Evolutionary conservation across 805 yeast genomes (phyloP), one percentile per base, ranked within the genome.

Genomic region (Metschnikowia kunwiensis): DNA sequence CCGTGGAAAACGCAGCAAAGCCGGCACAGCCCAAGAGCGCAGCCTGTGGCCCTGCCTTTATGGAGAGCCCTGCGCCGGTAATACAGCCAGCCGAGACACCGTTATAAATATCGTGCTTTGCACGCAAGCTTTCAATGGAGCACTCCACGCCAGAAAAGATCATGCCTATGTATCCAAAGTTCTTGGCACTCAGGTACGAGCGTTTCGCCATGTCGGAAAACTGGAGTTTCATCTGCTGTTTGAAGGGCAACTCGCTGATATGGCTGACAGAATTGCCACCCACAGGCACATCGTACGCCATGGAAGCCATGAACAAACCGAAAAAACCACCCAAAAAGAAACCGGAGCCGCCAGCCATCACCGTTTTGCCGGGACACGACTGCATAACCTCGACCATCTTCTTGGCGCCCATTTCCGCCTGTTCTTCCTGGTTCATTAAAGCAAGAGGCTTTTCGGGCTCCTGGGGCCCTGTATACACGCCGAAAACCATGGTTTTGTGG

Each of bases 11-110:
- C 6, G 93, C 95, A 2, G 97, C 97, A 67, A 93, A 93, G 7
- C 97, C 98, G 18, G 94, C 96, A 70, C 97, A 93, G 1, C 98
- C 98, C 40, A 89, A 58, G 17, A 80, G 51, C 0, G 96, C 93
- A 19, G 95, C 94, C 51, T 82, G 88, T 1, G 98, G 98, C 1
- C 98, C 98, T 31, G 93, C 78, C 56, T 84, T 86, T 49, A 85
- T 74, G 2, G 97, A 95, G 34, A 93, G 72, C 0, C 96, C 97
- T 22, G 96, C 98, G 28, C 98, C 98, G 1, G 98, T 93, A 24
- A 91, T 69, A 63, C 97, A 93, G 2, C 98, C 98, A 4, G 97
- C 97, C 28, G 78, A 73, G 2, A 86, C 78, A 29, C 97, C 96
- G 57, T 93, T 93, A 64, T 82, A 87, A 8, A 91, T 76, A 60